Base-by-base conservation (phyloP, 768 basidiomycete genomes). In the Phylloporus arenicola region DNA sequence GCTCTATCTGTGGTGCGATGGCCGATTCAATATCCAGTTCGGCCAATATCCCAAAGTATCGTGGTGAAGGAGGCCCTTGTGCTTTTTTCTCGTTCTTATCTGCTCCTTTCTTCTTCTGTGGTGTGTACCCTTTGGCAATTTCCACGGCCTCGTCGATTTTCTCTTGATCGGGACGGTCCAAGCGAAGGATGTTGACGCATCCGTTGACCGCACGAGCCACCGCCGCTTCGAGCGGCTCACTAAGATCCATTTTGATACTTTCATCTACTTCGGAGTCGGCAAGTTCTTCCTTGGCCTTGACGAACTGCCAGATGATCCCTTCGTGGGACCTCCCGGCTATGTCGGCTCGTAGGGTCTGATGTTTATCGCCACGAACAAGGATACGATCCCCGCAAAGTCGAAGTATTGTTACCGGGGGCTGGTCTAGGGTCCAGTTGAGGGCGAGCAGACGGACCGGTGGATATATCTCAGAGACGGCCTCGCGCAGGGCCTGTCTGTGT, bases 381-480 rank as follows among this genome's bases (percentile, higher is more conserved):
- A 99, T 76, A 19, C 94, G 86, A 48, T 88, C 81, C 1, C 79
- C 77, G 61, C 89, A 93, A 29, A 94, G 75, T 1, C 86, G 80
- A 57, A 90, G 85, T 24, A 88, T 68, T 16, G 75, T 82, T 3
- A 83, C 72, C 1, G 70, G 80, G 1, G 86, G 77, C 34, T 72
- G 65, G 50, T 79, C 76, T 50, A 82, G 53, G 2, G 76, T 63
- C 90, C 90, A 99, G 64, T 91, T 74, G 22, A 97, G 78, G 0
- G 85, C 93, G 49, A 98, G 72, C 14, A 93, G 75, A 2, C 86
- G 85, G 12, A 86, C 82, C 11, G 81, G 82, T 4, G 82, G 76
- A 37, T 57, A 50, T 6, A 71, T 62, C 20, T 64, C 64, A 8
- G 69, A 57, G 39, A 76, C 72, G 8, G 81, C 77, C 1, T 81